These are phyloP conservation scores for Ustilago bromivora DNA, from an alignment of 1,284 basidiomycete species.

Conservation along the genomic window DNA sequence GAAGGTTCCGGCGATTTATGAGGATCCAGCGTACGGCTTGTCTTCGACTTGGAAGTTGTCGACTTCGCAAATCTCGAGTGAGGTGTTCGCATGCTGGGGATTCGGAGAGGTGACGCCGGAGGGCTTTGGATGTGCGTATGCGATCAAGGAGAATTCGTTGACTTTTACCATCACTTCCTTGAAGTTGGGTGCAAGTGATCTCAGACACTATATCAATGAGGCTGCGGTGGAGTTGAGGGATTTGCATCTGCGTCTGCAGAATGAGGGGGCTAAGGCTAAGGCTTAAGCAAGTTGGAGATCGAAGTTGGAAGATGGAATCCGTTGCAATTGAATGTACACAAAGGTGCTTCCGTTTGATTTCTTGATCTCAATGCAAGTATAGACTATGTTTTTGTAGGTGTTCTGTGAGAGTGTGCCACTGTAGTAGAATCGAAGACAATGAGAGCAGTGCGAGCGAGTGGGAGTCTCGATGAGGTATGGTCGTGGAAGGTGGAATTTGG, in stretches of 20 bases:
- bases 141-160: conserved; percentile 87
- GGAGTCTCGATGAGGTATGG: neutral
- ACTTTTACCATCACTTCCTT: conserved; percentile 92
- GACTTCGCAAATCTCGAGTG: conserved; percentile 86
- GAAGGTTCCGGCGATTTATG: conserved; percentile 81
- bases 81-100: conserved; percentile 92
- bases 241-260: conserved; percentile 59
- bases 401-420: neutral
- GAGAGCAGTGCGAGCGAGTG: neutral
- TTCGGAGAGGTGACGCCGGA: conserved; percentile 92
- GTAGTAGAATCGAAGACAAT: neutral
- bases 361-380: neutral
- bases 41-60: conserved; percentile 91
- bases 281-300: neutral
- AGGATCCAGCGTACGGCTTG: conserved; percentile 79
- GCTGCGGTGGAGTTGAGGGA: conserved; percentile 69
- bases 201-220: conserved; percentile 70
- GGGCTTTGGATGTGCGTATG: conserved; percentile 92
- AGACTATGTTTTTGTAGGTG: neutral
- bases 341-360: too few species aligned
- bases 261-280: conserved; percentile 41
- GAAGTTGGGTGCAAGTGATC: conserved; percentile 74
- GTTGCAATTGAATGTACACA: neutral
- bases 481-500: neutral
- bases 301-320: neutral